Base-by-base conservation (phyloP, 257 asterid genomes). In the Fraxinus anomala region DNA sequence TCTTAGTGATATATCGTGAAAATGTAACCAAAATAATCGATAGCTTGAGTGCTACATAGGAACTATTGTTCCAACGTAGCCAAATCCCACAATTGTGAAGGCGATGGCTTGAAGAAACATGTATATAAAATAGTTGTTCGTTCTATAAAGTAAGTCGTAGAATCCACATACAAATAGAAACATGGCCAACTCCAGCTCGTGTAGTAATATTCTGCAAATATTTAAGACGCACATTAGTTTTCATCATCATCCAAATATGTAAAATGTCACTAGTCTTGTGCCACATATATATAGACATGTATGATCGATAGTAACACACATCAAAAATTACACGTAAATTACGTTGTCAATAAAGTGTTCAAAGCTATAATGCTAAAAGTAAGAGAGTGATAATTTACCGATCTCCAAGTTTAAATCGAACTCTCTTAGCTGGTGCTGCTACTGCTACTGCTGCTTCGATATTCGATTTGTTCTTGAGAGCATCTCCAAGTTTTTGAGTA, bases 401-500 rank as follows among this genome's bases (percentile, higher is more conserved):
- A 82, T 88, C 97, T 47, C 96, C 93, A 1, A 91, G 72, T 76
- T 84, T 90, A 34, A 88, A 59, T 0, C 86, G 77, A 4, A 89
- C 65, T 76, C 70, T 90, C 87, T 77, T 90, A 17, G 86, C 74
- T 24, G 82, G 49, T 2, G 49, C 16, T 42, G 13, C 78, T 49
- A 85, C 74, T 24, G 82, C 17, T 2, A 17, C 16, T 42, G 13
- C 78, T 49, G 81, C 42, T 80, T 88, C 91, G 17, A 37, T 39
- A 23, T 81, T 83, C 4, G 90, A 77, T 79, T 95, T 95, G 85
- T 82, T 89, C 82, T 90, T 95, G n/a, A 91, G 82, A 36, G 89
- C 66, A 37, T 95, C 99, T 76, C 99, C 98, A 0, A 93, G 92
- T 75, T 95, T 95, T 83, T 95, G 97, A 7, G 98, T 95, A 71